Conservation (phyloP, 306 rosid genomes). For the Fagus sylvatica region DNA sequence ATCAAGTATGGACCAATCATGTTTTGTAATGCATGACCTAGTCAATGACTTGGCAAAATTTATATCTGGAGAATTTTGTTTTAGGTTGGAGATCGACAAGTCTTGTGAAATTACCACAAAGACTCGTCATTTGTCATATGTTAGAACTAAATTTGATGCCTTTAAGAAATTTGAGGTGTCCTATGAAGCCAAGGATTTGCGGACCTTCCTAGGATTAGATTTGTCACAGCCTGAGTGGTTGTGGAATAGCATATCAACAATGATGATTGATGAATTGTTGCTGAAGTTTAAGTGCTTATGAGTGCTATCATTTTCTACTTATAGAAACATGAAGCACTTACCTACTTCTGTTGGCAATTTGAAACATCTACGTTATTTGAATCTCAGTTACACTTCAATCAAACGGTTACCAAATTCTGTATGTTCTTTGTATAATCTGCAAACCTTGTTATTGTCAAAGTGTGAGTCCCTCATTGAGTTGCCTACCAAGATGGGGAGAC, state of each 20-base stretch:
- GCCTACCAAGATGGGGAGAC: no score
- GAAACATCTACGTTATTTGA: conserved; percentile 16
- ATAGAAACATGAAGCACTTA: background rate
- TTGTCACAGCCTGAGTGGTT: background rate
- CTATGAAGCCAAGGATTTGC: background rate
- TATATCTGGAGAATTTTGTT: background rate
- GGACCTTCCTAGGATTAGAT: background rate
- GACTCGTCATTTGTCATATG: conserved; percentile 15
- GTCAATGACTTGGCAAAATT: conserved; percentile 20
- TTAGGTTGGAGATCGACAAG: background rate
- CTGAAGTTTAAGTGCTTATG: background rate
- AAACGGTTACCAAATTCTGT: conserved; percentile 8
- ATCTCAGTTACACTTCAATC: background rate
- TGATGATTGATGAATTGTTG: background rate
- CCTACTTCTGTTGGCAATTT: background rate
- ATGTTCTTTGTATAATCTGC: conserved; percentile 9
- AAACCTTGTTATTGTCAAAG: background rate
- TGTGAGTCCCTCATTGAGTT: no score
- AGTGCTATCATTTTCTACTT: background rate
- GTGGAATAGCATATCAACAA: no score
- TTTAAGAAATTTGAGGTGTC: background rate
- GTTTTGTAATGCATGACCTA: conserved; percentile 27
- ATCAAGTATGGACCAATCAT: background rate
- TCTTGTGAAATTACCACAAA: background rate
- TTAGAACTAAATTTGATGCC: background rate